Percentiles rank a stretch among this genome's conserved stretches.
Evolutionary conservation across 2,329 filamentous ascomycete species (phyloP).

Genomic region (Venturia asperata): DNA sequence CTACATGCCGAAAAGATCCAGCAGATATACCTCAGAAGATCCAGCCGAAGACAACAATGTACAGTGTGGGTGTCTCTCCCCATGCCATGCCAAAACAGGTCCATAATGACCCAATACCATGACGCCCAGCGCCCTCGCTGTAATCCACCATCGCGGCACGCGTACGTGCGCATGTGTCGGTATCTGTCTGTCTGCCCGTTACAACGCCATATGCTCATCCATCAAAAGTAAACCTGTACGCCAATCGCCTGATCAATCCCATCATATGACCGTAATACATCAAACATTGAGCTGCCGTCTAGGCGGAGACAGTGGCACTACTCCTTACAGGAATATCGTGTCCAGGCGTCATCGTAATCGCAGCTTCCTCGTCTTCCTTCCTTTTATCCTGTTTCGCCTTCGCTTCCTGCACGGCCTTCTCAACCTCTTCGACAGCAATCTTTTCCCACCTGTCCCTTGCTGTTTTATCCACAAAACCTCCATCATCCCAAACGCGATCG

Average conservation of each 20-base stretch:
- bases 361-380: not conserved
- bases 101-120: not conserved
- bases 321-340: constrained; percentile 6
- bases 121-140: constrained; percentile 5
- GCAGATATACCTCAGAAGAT: not conserved
- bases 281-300: not conserved
- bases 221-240: not conserved
- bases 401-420: constrained; percentile 53
- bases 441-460: constrained; percentile 65
- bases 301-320: not conserved
- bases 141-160: not conserved
- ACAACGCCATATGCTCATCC: not conserved
- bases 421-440: constrained; percentile 71
- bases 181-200: not conserved
- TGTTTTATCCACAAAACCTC: constrained; percentile 53
- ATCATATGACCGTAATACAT: not conserved
- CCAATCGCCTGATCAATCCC: not conserved
- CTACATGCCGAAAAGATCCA: not conserved
- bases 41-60: not conserved
- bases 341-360: not conserved
- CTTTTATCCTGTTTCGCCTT: constrained; percentile 11
- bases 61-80: constrained; percentile 7
- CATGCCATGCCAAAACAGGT: not conserved
- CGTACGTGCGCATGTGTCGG: not conserved
- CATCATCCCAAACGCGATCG: constrained; percentile 51